Conservation (phyloP, 495 filamentous ascomycete species). For the Staphylotrichum tortipilum region DNA sequence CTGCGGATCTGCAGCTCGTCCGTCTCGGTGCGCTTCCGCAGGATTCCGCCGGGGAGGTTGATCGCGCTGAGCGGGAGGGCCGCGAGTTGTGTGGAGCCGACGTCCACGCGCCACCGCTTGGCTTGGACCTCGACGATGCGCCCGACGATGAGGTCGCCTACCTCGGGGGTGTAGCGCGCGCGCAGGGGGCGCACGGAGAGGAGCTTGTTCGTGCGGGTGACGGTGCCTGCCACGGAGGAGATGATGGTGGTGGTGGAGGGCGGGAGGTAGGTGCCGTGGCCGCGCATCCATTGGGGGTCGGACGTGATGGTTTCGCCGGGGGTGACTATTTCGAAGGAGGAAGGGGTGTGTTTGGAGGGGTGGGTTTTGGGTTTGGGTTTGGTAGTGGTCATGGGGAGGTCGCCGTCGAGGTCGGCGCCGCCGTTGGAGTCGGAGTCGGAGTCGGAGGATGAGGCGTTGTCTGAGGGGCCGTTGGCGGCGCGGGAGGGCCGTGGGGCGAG, state of each 20-base stretch:
- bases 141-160: slow-evolving; percentile 90
- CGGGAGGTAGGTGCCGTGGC: slow-evolving; percentile 71
- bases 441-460: slow-evolving; percentile 20
- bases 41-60: slow-evolving; percentile 88
- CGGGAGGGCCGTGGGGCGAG: slow-evolving; percentile 48
- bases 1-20: slow-evolving; percentile 92
- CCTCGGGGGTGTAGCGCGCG: slow-evolving; percentile 90
- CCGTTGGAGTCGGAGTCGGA: slow-evolving; percentile 35
- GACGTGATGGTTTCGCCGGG: slow-evolving; percentile 82
- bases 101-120: slow-evolving; percentile 87
- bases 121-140: slow-evolving; percentile 87
- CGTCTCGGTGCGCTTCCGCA: slow-evolving; percentile 80
- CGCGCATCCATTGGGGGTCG: slow-evolving; percentile 96
- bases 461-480: slow-evolving; percentile 11
- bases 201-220: slow-evolving; percentile 90
- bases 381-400: slow-evolving; percentile 46
- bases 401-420: slow-evolving; percentile 39
- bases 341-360: not conserved
- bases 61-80: slow-evolving; percentile 77
- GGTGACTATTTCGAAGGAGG: slow-evolving; percentile 54
- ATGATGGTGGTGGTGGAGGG: slow-evolving; percentile 57
- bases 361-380: slow-evolving; percentile 18
- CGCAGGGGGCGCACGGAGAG: slow-evolving; percentile 81
- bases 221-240: slow-evolving; percentile 77
- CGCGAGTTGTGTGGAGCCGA: slow-evolving; percentile 74